Percentiles rank a stretch among this genome's conserved stretches.
These are phyloP conservation scores for Talaromyces sp. DNA, from an alignment of 2,329 filamentous ascomycete genomes.

Conservation along the genomic window DNA sequence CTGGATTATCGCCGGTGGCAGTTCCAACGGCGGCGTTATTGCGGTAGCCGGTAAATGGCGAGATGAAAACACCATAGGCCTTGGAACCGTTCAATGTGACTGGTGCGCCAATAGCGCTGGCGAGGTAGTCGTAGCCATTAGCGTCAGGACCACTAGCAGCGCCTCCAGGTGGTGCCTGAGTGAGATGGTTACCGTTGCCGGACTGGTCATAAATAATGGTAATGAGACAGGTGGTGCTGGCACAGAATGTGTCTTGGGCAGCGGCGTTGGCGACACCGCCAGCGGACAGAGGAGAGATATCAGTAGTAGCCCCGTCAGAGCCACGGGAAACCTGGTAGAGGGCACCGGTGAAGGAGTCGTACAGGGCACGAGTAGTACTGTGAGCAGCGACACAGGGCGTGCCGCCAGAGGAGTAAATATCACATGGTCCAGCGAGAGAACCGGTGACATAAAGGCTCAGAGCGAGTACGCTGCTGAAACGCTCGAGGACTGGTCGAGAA, in stretches of 20 bases:
- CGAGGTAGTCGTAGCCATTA: slow-evolving; percentile 14
- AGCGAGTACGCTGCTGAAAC: slow-evolving; percentile 13
- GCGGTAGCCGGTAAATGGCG: slow-evolving; percentile 13
- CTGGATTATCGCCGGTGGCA: slow-evolving; percentile 10
- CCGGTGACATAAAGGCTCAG: slow-evolving; percentile 7
- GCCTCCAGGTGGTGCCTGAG: slow-evolving; percentile 12
- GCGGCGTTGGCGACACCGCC: slow-evolving; percentile 10
- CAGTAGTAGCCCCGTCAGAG: slow-evolving; percentile 8
- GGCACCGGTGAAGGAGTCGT: slow-evolving; percentile 11
- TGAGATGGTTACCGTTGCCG: slow-evolving; percentile 11
- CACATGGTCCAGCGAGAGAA: slow-evolving; percentile 14
- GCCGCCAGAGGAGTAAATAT: slow-evolving; percentile 13
- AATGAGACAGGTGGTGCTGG: slow-evolving; percentile 11
- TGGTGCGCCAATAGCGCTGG: slow-evolving; percentile 10
- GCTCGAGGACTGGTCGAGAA: slow-evolving; percentile 4
- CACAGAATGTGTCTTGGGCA: slow-evolving; percentile 14
- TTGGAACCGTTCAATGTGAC: slow-evolving; percentile 13
- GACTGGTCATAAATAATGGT: slow-evolving; percentile 15
- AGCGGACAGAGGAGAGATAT: slow-evolving; percentile 8
- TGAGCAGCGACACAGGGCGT: slow-evolving; percentile 16
- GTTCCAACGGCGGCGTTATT: slow-evolving; percentile 2
- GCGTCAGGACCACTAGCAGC: slow-evolving; percentile 7
- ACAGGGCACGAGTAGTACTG: slow-evolving; percentile 15
- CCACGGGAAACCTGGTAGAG: slow-evolving; percentile 14
- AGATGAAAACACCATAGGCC: slow-evolving; percentile 15